These are phyloP conservation scores for Aurantiochytrium sp. DNA, from an alignment of 108 stramenopile species.

Conservation along the genomic window DNA sequence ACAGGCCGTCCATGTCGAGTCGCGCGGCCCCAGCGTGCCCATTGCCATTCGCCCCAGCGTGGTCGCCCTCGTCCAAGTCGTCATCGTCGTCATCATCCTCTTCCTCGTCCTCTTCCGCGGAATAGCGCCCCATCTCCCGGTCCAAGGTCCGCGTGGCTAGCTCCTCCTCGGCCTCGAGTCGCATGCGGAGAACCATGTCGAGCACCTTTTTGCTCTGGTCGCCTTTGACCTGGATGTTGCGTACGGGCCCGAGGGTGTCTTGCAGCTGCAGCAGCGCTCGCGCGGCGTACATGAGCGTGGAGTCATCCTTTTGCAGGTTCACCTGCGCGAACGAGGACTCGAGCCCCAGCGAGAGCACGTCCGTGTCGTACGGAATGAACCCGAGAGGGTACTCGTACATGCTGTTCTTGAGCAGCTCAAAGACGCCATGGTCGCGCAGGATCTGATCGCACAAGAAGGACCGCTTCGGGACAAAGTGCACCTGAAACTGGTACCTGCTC, in stretches of 20 bases:
- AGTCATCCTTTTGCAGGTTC: conserved; percentile 1
- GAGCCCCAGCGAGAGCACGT: conserved; percentile 8
- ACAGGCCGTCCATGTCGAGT: background rate
- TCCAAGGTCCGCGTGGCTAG: background rate
- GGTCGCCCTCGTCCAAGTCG: background rate
- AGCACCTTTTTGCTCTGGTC: conserved; percentile 32
- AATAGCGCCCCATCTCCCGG: background rate
- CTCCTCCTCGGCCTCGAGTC: conserved; percentile 21
- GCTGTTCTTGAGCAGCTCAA: background rate
- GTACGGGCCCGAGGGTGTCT: conserved; percentile 9
- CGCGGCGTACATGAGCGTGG: conserved; percentile 24
- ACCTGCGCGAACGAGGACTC: conserved; percentile 25
- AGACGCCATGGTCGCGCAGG: background rate
- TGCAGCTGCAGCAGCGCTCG: conserved; percentile 23
- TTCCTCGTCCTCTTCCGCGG: background rate
- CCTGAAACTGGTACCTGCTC: background rate
- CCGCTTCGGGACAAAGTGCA: conserved; percentile 8
- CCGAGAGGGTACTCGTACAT: conserved; percentile 13
- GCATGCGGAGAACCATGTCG: conserved; percentile 25
- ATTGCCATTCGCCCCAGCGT: background rate
- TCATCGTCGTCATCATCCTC: background rate
- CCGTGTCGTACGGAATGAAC: conserved; percentile 21
- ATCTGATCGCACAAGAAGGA: conserved; percentile 21
- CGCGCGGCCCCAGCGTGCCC: background rate
- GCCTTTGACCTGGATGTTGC: conserved; percentile 4